phyloP scores from a whole-genome alignment of 2,329 filamentous ascomycete species.

The Hymenotorrendiella dingleyae region DNA sequence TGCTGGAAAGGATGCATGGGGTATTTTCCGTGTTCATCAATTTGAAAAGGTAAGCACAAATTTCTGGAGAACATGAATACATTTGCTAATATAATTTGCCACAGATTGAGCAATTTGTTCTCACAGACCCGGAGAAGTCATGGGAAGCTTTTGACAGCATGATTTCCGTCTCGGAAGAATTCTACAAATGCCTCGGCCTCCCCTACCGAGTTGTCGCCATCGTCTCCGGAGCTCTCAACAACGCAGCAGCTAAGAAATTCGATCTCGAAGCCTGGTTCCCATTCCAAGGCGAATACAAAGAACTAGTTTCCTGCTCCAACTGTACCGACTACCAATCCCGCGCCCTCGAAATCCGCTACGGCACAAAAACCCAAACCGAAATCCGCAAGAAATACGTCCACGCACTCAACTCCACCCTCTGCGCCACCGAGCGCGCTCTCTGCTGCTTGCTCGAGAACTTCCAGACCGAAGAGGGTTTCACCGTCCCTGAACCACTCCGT shows the following conservation, averaged over 20 bases:
- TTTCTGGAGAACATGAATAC: constrained; percentile 8
- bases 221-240: constrained; percentile 93
- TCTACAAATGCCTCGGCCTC: constrained; percentile 83
- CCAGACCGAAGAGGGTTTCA: constrained; percentile 81
- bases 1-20: constrained; percentile 92
- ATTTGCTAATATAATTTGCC: constrained; percentile 17
- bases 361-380: constrained; percentile 79
- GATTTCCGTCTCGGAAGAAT: constrained; percentile 86
- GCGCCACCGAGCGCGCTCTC: constrained; percentile 83
- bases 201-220: constrained; percentile 92
- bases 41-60: constrained; percentile 70
- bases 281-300: constrained; percentile 96
- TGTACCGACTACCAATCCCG: constrained; percentile 97
- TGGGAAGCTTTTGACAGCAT: constrained; percentile 94
- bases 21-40: constrained; percentile 95
- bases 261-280: constrained; percentile 97
- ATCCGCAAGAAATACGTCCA: constrained; percentile 91
- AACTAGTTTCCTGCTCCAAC: constrained; percentile 95
- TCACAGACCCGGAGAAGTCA: constrained; percentile 80
- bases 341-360: constrained; percentile 87
- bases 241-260: constrained; percentile 84
- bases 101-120: constrained; percentile 70
- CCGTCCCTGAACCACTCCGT: constrained; percentile 74
- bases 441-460: constrained; percentile 97
- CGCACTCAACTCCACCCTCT: constrained; percentile 82